Percentiles rank a stretch among this genome's conserved stretches.
phyloP scores from a whole-genome alignment of 176 grass and related monocot species.

The Aegilops tauschii region DNA sequence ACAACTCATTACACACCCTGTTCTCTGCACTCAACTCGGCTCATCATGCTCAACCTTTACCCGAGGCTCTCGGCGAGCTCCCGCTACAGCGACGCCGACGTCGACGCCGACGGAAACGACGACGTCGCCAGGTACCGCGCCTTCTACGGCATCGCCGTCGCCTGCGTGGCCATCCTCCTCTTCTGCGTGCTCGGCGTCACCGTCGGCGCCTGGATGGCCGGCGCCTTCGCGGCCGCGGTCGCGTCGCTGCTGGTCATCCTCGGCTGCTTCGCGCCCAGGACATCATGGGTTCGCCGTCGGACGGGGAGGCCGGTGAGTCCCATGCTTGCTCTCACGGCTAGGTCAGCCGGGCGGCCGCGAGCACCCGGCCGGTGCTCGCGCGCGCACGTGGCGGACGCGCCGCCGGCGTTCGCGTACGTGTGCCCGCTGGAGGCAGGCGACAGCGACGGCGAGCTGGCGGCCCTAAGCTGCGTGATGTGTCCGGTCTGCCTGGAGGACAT shows the following conservation, averaged over 20 bases:
- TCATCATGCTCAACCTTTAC: not conserved
- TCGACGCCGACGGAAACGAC: not conserved
- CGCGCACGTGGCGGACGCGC: not conserved
- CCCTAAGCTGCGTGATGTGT: not conserved
- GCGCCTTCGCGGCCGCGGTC: slow-evolving; percentile 4
- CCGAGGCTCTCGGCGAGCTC: not conserved
- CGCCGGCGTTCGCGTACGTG: slow-evolving; percentile 21
- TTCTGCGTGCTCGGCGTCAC: slow-evolving; percentile 21
- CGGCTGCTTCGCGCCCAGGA: slow-evolving; percentile 4
- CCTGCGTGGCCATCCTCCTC: slow-evolving; percentile 23
- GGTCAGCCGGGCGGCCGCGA: not conserved
- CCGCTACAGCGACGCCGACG: not conserved
- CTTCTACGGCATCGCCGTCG: slow-evolving; percentile 32
- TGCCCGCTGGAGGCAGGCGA: not conserved
- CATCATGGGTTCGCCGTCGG: not conserved
- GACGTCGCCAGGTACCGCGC: not conserved
- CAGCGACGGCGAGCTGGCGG: not conserved
- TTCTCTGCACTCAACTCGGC: not conserved
- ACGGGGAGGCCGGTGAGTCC: not conserved
- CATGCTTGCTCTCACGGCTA: not conserved
- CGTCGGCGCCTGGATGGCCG: slow-evolving; percentile 16
- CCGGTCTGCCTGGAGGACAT: not conserved
- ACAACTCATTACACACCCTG: not conserved
- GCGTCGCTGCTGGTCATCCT: not conserved
- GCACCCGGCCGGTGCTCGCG: not conserved